Evolutionary conservation across 1,139 yeast genomes (phyloP), one percentile per base, ranked within the genome.

Genomic region (Pichia sp.): DNA sequence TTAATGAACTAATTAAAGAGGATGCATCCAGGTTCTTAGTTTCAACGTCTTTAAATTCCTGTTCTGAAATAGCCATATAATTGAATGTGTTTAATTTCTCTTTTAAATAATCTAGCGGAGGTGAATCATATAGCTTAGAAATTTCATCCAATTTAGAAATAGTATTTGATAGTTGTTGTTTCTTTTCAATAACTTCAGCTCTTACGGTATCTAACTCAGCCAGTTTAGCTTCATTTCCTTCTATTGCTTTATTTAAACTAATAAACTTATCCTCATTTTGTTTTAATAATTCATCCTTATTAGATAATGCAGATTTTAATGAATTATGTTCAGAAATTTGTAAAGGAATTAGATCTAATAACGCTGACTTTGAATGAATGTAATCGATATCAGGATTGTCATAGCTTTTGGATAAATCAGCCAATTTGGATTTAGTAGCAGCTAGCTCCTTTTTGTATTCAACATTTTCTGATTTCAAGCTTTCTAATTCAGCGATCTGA

Each of bases 41-140:
- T 35, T 28, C 25, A 22, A 39, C 23, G 6, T 30, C 9, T 10
- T 41, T 26, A 12, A 25, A 43, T 1, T 44, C 46, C 6, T 30
- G 7, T 4, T 33, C 30, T 3, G 30, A 6, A 27, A 45, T 10
- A 11, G 42, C 37, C 29, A 38, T 30, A 33, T 34, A 34, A 8
- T n/a, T 27, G 3, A 33, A 34, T 10, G 29, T 6, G 10, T 3
- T 7, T 3, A 46, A 28, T 34, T 50, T 48, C 2, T 35, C 30
- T n/a, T 42, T 42, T 16, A 50, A 37, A 24, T 50, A 50, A 27
- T 48, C 48, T n/a, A 46, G 2, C 3, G 48, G 33, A 22, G 53
- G 53, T 6, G 37, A 24, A 26, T 50, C 49, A n/a, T 42, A 37
- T 7, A 30, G 22, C 3, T 24, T 41, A 12, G 38, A 37, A 3